These are phyloP conservation scores for Tolypocladium ovalisporum DNA, from an alignment of 2,329 filamentous ascomycete species.

Conservation along the genomic window DNA sequence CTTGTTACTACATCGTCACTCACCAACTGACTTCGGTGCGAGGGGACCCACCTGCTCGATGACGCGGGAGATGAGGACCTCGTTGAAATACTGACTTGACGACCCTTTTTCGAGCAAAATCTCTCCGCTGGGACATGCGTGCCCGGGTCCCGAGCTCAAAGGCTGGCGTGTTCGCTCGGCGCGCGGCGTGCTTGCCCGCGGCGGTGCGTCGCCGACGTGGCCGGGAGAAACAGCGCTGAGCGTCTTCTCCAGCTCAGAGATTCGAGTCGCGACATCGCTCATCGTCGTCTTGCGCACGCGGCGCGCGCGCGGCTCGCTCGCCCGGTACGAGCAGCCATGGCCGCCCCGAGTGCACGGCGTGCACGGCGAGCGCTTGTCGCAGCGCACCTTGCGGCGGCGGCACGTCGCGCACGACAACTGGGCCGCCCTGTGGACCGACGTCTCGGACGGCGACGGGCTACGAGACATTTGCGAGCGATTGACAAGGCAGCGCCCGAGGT, in stretches of 20 bases:
- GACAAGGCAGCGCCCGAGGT: background rate
- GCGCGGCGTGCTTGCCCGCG: background rate
- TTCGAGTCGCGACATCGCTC: background rate
- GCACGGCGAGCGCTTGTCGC: background rate
- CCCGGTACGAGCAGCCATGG: background rate
- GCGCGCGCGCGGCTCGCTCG: background rate
- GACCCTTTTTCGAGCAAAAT: background rate
- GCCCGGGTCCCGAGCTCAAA: background rate
- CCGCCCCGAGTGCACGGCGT: background rate
- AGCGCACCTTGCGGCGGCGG: background rate
- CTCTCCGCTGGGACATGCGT: background rate
- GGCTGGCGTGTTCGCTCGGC: background rate
- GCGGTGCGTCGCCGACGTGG: background rate
- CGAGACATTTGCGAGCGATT: background rate
- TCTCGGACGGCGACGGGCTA: background rate
- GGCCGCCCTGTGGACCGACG: background rate
- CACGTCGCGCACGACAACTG: background rate
- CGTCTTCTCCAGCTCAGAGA: background rate
- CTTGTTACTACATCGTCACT: background rate
- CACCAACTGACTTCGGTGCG: background rate
- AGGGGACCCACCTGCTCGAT: background rate
- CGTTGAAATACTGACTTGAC: background rate
- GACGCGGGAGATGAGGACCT: background rate
- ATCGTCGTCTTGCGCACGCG: background rate
- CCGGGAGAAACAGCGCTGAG: background rate